Evolutionary conservation across 139 green algal species (phyloP).

Genomic region (Auxenochlorella pyrenoidosa): DNA sequence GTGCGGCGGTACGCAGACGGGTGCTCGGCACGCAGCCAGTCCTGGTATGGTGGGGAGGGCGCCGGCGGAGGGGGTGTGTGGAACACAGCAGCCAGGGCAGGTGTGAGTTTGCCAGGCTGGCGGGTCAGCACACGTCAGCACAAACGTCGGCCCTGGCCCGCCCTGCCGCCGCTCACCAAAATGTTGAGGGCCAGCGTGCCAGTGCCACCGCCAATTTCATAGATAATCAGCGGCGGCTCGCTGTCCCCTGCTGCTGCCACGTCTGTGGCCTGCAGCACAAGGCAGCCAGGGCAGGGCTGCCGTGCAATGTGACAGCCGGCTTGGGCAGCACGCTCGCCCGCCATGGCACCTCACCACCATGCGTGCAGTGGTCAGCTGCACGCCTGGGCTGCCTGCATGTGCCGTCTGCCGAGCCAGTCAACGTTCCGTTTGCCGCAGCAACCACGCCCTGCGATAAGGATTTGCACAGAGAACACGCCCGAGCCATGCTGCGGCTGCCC

Average conservation of each 20-base stretch:
- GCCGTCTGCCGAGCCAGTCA: no score
- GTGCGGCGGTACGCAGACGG: conserved; percentile 63
- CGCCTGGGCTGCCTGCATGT: no score
- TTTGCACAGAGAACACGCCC: background rate
- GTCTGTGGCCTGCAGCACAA: background rate
- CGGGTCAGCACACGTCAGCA: background rate
- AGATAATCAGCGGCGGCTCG: conserved; percentile 64
- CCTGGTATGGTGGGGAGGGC: conserved; percentile 45
- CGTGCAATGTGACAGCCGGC: no score
- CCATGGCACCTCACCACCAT: no score
- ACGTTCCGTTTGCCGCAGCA: no score
- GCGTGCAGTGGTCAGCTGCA: no score
- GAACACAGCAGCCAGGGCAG: background rate
- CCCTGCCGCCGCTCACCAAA: conserved; percentile 56
- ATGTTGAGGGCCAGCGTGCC: conserved; percentile 80
- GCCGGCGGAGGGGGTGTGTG: background rate
- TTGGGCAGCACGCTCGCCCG: no score
- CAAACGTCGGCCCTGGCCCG: background rate
- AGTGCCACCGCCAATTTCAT: conserved; percentile 86
- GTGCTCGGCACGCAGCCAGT: conserved; percentile 63
- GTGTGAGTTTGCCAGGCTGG: background rate
- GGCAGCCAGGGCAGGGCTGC: background rate
- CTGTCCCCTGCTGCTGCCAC: background rate
- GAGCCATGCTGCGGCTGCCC: background rate
- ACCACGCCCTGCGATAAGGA: no score